Base-by-base conservation (phyloP, 2,329 filamentous ascomycete species). In the Phaeosphaeriaceae sp. region DNA sequence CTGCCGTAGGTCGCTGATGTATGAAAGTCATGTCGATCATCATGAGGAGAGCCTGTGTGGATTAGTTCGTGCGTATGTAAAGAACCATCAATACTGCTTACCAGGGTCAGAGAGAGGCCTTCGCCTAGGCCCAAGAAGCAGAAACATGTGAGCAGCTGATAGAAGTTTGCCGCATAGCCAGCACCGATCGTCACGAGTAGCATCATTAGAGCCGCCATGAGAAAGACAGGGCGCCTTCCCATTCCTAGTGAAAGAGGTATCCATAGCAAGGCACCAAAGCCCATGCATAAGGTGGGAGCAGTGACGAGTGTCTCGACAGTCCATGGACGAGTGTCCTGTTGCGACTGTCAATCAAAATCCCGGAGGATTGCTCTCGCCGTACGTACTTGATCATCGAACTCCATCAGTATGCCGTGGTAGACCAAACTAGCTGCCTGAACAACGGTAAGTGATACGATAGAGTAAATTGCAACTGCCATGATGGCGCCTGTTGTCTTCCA, bases 21-120 rank as follows among this genome's bases (percentile, higher is more conserved):
- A 80, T 78, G 60, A 77, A 80, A 0, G 78, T 78, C 44, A 80
- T 56, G 52, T 80, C 78, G 26, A 80, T 75, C 13, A 80, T 56
- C 53, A 76, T 73, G 1, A 80, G 61, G 3, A 79, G 64, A 13
- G 69, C 65, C 78, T 80, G 21, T 3, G n/a, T n/a, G n/a, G n/a
- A n/a, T n/a, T n/a, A n/a, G n/a, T n/a, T n/a, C n/a, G n/a, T n/a
- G n/a, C n/a, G n/a, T n/a, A n/a, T n/a, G n/a, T n/a, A n/a, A n/a
- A n/a, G n/a, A n/a, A n/a, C n/a, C n/a, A n/a, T n/a, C n/a, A n/a
- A n/a, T n/a, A n/a, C n/a, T n/a, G n/a, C n/a, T n/a, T n/a, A n/a
- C 69, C 24, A 72, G 43, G 28, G 60, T 74, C 1, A 79, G 42
- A 7, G 67, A 67, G 13, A 78, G 65, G 0, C 73, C 75, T 30